These are phyloP conservation scores for Phytophthora citricola DNA, from an alignment of 352 stramenopile genomes.

Conservation along the genomic window DNA sequence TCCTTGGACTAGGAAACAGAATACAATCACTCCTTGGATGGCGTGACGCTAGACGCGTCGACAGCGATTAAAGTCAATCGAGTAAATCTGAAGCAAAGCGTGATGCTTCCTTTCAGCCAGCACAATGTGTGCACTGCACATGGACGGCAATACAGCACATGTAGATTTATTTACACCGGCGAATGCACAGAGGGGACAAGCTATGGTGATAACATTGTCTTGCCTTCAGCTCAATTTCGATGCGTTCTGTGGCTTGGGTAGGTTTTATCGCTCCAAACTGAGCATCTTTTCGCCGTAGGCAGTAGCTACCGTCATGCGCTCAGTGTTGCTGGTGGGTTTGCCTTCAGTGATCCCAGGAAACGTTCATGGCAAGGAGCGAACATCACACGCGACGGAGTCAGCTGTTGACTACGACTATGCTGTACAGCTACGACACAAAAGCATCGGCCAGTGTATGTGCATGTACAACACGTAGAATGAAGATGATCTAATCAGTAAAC, in stretches of 20 bases:
- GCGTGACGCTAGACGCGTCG: no score
- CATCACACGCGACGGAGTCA: not conserved
- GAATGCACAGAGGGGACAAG: no score
- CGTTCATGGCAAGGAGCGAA: not conserved
- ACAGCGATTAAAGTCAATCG: no score
- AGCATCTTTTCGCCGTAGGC: not conserved
- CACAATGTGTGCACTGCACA: no score
- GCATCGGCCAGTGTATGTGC: not conserved
- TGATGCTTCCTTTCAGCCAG: no score
- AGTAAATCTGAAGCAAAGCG: no score
- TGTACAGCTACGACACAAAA: not conserved
- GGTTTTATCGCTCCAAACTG: not conserved
- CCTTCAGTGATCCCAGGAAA: not conserved
- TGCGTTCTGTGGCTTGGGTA: not conserved
- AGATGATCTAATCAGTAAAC: constrained; percentile 1
- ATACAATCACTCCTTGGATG: no score
- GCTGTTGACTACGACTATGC: not conserved
- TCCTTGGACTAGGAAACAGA: not conserved
- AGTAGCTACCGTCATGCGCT: not conserved
- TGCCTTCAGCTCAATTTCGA: no score
- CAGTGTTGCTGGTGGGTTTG: not conserved
- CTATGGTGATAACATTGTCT: no score
- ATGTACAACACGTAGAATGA: not conserved
- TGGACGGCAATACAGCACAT: no score
- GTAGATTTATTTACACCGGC: no score